phyloP scores from a whole-genome alignment of 179 eudicot genomes.

The Beta corolliflora region DNA sequence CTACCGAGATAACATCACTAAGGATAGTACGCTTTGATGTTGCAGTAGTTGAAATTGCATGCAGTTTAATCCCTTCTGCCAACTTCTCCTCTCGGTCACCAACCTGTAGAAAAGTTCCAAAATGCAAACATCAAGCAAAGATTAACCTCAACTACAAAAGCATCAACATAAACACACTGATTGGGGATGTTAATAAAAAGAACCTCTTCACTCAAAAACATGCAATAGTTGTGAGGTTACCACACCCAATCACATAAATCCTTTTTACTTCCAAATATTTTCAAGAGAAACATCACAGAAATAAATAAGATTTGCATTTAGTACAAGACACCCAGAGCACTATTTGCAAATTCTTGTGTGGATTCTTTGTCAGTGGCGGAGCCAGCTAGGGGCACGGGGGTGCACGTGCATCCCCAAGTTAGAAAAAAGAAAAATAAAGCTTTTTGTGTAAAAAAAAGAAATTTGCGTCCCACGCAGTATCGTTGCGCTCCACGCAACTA shows the following conservation, averaged over 20 bases:
- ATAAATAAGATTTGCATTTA: neutral
- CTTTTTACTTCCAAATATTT: neutral
- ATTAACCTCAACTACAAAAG: neutral
- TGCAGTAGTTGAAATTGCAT: conserved; percentile 65
- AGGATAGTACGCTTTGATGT: conserved; percentile 82
- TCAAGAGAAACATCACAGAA: neutral
- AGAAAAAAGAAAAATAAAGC: no score
- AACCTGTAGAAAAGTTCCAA: conserved; percentile 49
- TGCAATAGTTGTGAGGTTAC: neutral
- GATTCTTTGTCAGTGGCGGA: no score
- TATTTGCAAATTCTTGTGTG: neutral
- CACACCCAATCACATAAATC: neutral
- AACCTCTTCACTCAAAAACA: neutral
- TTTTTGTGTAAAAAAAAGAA: no score
- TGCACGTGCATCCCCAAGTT: no score
- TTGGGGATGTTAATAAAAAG: neutral
- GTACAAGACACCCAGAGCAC: neutral
- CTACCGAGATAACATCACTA: conserved; percentile 82
- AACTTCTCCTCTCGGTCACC: conserved; percentile 92
- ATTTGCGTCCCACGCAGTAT: no score
- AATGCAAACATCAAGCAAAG: neutral
- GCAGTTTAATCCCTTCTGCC: conserved; percentile 88
- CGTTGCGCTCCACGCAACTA: no score
- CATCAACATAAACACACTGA: neutral
- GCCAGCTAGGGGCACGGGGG: no score